Conservation (phyloP, 2,329 filamentous ascomycete genomes). For the Microdochium trichocladiopsis region DNA sequence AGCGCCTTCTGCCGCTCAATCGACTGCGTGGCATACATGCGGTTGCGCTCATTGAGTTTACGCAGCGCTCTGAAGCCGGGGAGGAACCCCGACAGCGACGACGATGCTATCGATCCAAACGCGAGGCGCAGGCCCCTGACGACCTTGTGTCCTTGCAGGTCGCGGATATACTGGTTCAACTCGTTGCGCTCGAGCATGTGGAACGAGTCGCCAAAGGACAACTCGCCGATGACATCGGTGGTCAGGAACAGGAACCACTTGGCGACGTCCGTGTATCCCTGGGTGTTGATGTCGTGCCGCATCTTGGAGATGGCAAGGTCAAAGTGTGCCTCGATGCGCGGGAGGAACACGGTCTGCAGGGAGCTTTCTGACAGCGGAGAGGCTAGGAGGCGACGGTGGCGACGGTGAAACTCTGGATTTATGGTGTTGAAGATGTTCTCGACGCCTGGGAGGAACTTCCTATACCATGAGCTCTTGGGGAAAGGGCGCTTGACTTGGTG, state of each 20-base stretch:
- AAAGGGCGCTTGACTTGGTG: conserved; percentile 16
- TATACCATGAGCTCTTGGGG: conserved; percentile 12
- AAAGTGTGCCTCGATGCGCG: conserved; percentile 25
- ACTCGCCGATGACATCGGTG: conserved; percentile 45
- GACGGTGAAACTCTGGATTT: conserved; percentile 27
- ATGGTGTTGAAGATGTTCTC: conserved; percentile 29
- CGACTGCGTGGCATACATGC: conserved; percentile 17
- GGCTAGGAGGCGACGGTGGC: conserved; percentile 31
- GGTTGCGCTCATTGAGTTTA: conserved; percentile 8
- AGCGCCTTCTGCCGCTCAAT: conserved; percentile 17
- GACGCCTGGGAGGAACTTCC: conserved; percentile 8
- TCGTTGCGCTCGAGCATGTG: conserved; percentile 40
- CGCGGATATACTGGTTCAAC: conserved; percentile 32
- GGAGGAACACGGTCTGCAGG: conserved; percentile 19
- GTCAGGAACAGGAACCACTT: conserved; percentile 49
- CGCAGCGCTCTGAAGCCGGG: conserved; percentile 5
- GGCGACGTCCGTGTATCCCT: conserved; percentile 31
- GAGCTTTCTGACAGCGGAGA: conserved; percentile 26
- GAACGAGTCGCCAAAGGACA: conserved; percentile 51
- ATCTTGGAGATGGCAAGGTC: conserved; percentile 33
- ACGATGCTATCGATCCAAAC: not conserved
- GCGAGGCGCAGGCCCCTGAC: conserved; percentile 13
- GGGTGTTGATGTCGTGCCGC: conserved; percentile 26
- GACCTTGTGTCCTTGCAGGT: conserved; percentile 21
- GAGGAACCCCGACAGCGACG: conserved; percentile 14